Percentiles rank a stretch among this genome's conserved stretches.
phyloP scores from a whole-genome alignment of 208 protist species.

The Trypanosomatidae sp. region DNA sequence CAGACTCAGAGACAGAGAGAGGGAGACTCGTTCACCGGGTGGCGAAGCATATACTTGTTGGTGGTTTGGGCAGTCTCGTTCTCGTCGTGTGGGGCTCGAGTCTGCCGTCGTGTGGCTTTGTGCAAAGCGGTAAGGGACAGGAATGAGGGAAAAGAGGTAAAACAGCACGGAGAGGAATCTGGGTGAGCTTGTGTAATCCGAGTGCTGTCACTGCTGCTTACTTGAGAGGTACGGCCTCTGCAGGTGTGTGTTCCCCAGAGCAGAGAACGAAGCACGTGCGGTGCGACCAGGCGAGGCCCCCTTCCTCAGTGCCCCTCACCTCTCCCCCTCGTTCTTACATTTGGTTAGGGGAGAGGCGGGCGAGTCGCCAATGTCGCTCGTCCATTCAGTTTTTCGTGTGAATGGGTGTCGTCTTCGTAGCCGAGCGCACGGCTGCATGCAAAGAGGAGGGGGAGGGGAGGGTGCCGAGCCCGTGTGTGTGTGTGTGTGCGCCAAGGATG shows the following conservation, averaged over 20 bases:
- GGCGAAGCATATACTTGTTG: background rate
- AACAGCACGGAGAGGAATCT: background rate
- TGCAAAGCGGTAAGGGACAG: background rate
- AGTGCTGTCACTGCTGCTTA: background rate
- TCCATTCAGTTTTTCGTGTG: background rate
- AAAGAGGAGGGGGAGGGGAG: background rate
- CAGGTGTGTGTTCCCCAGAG: background rate
- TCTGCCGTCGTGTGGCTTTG: conserved; percentile 2
- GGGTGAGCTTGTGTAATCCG: background rate
- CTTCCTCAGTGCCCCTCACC: background rate
- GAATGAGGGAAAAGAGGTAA: background rate
- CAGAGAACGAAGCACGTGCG: background rate
- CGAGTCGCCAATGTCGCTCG: background rate
- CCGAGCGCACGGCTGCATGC: background rate
- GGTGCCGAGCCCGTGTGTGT: background rate
- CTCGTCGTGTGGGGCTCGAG: background rate
- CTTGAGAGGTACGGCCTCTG: background rate
- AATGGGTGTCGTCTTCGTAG: background rate
- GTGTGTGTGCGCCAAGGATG: background rate
- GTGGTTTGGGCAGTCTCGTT: background rate
- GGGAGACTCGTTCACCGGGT: background rate
- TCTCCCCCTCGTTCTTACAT: background rate
- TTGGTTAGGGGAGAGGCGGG: background rate
- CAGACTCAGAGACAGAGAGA: background rate
- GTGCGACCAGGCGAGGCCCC: background rate